Base-by-base conservation (phyloP, 148 eudicot species). In the Chenopodium quinoa region DNA sequence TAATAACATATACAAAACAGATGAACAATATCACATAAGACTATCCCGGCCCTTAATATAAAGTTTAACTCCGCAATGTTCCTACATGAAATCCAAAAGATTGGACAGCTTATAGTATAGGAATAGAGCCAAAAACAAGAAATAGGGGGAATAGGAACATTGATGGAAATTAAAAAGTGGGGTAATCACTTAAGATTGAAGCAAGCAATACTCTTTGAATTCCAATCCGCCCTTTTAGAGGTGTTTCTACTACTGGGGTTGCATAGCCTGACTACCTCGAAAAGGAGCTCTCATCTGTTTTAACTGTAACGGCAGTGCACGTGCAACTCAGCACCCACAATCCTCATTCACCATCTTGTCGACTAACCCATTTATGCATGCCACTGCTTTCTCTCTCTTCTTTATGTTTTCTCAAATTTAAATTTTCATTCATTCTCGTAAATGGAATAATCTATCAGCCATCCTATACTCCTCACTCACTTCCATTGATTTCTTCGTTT, bases 361-460 rank as follows among this genome's bases (percentile, higher is more conserved):
- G 71, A 54, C 44, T 56, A 52, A 13, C 64, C 64, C 22, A 12
- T 19, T 62, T 62, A 56, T 56, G 60, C 60, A 40, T 40, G 44
- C 44, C 44, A 40, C 44, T 40, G 44, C 44, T 40, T 7, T 34
- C 37, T 34, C 37, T 34, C 37, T 40, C 44, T 40, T 40, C 44
- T 40, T 40, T 6, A 40, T 40, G 44, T 40, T 40, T 40, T 6
- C 1, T 40, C 44, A 40, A 5, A 40, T 40, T 40, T 40, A 40
- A 40, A 14, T 58, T 0, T 23, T 79, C 85, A 83, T 83, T 83
- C 85, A 79, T 83, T 74, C 85, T 83, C 85, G 85, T 78, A 78
- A 83, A 83, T 75, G 86, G 82, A 74, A 78, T 75, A 79, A 79
- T 75, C 78, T 78, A 54, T 22, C 60, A 63, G 48, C 23, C 75